Evolutionary conservation across 768 basidiomycete species (phyloP), one percentile per base, ranked within the genome.

Genomic region (Mycena vitilis): DNA sequence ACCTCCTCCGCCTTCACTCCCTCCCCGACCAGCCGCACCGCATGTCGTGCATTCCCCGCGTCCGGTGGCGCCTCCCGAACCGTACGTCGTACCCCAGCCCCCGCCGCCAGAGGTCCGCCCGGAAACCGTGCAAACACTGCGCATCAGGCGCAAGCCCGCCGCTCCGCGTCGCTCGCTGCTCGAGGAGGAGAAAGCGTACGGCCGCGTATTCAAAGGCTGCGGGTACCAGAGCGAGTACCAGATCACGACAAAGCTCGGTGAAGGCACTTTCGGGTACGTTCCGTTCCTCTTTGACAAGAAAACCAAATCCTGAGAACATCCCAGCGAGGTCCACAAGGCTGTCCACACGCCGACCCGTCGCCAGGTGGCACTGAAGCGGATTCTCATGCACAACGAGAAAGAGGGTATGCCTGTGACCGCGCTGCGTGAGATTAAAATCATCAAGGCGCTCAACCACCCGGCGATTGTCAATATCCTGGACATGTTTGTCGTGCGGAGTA

Each of bases 361-460:
- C 13, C 78, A 84, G 0, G 95, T 98, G 13, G 97, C 97, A 9
- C 81, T 99, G 56, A 99, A 99, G 79, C 90, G 96, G 59, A 96
- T 99, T 72, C 84, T 98, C 63, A 95, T 98, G 89, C 96, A 98
- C 77, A 95, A 96, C 75, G 95, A 96, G 79, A 93, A 94, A 73
- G 97, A 98, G 78, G 97, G 97, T 62, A 95, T 99, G 86, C 95
- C 97, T 1, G 94, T 98, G 23, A 98, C 98, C 10, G 96, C 98
- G 12, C 83, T 98, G 11, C 91, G 98, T 13, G 98, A 99, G 81
- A 98, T 99, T 80, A 96, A 96, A 77, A 95, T 98, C 65, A 83
- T 99, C 70, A 99, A 98, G 78, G 88, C 91, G 6, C 84, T 99
- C 67, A 87, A 89, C 48, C 97, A 99, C 74, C 86, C 90, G 0